A percentile compares a stretch with the other conserved stretches of the same genome.
phyloP scores from a whole-genome alignment of 176 grass and related monocot genomes.

The Rhynchospora breviuscula region DNA sequence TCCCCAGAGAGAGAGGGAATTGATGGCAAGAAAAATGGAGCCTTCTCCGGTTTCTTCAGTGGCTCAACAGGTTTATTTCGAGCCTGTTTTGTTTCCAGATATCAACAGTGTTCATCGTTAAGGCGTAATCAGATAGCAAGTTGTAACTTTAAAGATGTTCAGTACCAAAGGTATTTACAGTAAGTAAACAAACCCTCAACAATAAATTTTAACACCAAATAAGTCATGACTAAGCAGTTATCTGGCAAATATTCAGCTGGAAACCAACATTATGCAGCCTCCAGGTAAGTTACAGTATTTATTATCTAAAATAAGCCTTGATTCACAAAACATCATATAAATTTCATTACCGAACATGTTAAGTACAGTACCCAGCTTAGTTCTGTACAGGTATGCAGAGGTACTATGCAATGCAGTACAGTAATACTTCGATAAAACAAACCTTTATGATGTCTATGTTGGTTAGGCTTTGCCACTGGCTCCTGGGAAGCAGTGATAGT shows the following conservation, averaged over 20 bases:
- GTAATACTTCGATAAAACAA: constrained; percentile 18
- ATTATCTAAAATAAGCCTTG: neutral
- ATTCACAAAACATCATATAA: constrained; percentile 21
- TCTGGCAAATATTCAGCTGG: neutral
- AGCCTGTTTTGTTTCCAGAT: constrained; percentile 40
- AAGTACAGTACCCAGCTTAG: neutral
- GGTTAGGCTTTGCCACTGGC: constrained; percentile 92
- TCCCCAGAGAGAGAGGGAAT: constrained; percentile 85
- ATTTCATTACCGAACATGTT: neutral
- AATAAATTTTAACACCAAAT: neutral
- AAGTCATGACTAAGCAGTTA: neutral
- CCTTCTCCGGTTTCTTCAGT: constrained; percentile 96
- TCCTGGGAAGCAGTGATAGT: constrained; percentile 92
- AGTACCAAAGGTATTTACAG: neutral
- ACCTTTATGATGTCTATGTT: constrained; percentile 99
- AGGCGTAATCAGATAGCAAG: neutral
- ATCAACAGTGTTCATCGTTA: neutral
- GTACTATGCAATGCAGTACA: constrained; percentile 12
- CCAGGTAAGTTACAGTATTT: neutral
- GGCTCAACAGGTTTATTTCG: constrained; percentile 94
- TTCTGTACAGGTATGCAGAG: neutral
- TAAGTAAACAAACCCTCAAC: neutral
- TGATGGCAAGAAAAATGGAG: constrained; percentile 94
- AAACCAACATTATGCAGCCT: constrained; percentile 2
- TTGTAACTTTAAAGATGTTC: neutral